These are phyloP conservation scores for Colletotrichum higginsianum DNA, from an alignment of 2,329 filamentous ascomycete genomes.

Conservation along the genomic window DNA sequence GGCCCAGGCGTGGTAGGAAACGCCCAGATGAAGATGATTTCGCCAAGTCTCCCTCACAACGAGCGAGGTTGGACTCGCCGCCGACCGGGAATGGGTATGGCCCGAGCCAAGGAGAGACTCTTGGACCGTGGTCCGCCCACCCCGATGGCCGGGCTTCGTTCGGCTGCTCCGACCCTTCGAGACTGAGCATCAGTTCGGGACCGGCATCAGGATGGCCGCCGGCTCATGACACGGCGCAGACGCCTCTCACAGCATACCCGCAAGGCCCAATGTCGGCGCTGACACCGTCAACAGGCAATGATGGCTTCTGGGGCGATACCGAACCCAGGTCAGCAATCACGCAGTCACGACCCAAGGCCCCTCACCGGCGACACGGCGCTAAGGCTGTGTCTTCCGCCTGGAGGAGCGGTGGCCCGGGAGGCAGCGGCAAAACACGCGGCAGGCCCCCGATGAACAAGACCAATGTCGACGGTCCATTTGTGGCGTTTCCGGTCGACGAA, in stretches of 20 bases:
- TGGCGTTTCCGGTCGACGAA: constrained; percentile 75
- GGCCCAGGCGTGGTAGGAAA: constrained; percentile 73
- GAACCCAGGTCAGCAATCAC: constrained; percentile 84
- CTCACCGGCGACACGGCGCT: constrained; percentile 79
- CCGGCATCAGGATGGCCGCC: constrained; percentile 58
- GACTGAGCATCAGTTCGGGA: constrained; percentile 53
- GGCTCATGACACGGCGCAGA: constrained; percentile 69
- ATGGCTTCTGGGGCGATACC: constrained; percentile 68
- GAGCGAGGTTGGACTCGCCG: constrained; percentile 60
- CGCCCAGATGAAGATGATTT: constrained; percentile 74
- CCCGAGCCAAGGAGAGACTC: constrained; percentile 48
- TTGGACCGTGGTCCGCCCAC: constrained; percentile 66
- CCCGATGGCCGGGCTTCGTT: constrained; percentile 56
- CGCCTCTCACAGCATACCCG: constrained; percentile 79
- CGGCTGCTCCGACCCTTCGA: constrained; percentile 53
- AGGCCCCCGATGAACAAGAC: constrained; percentile 79
- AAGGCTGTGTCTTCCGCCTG: constrained; percentile 92
- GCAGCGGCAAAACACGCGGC: constrained; percentile 79
- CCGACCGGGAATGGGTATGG: constrained; percentile 5
- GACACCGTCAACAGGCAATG: constrained; percentile 71
- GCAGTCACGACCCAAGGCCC: constrained; percentile 69
- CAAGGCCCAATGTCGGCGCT: constrained; percentile 75
- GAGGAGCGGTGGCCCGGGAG: constrained; percentile 75
- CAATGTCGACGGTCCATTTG: constrained; percentile 76
- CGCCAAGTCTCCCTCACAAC: constrained; percentile 67